A percentile compares a stretch with the other conserved stretches of the same genome.
Conservation (phyloP, 1,139 yeast genomes). For the Nematodospora anomalae region DNA sequence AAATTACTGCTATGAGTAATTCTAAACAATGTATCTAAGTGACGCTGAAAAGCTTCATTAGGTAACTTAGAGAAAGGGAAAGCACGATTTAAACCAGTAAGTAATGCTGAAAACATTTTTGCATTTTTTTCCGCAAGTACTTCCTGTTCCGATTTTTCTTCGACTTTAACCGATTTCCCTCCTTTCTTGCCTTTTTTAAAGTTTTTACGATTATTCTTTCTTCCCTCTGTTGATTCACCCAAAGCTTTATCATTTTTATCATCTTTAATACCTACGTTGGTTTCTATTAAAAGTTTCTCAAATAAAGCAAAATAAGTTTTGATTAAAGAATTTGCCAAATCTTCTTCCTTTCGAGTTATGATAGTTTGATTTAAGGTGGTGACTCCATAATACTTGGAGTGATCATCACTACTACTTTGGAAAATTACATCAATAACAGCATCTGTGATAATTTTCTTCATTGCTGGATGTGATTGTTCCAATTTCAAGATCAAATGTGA, state of each 20-base stretch:
- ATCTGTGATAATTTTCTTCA: constrained; percentile 80
- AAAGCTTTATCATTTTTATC: constrained; percentile 40
- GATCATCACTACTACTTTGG: constrained; percentile 76
- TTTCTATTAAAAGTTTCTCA: constrained; percentile 74
- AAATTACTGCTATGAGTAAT: constrained; percentile 94
- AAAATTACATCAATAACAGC: constrained; percentile 79
- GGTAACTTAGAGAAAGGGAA: constrained; percentile 88
- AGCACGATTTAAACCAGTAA: constrained; percentile 95
- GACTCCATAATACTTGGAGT: constrained; percentile 83
- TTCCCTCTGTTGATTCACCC: constrained; percentile 48
- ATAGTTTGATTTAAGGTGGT: constrained; percentile 92
- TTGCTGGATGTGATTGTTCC: constrained; percentile 93
- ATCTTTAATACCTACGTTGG: constrained; percentile 46
- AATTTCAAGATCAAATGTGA: constrained; percentile 78
- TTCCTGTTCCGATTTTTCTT: constrained; percentile 66
- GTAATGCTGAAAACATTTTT: constrained; percentile 82
- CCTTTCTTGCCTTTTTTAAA: constrained; percentile 66
- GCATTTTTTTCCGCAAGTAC: constrained; percentile 81
- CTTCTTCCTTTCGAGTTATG: constrained; percentile 71
- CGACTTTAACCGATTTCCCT: constrained; percentile 70
- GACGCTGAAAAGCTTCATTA: constrained; percentile 67
- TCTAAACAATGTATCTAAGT: constrained; percentile 79
- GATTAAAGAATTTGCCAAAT: constrained; percentile 76
- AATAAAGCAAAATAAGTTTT: constrained; percentile 85
- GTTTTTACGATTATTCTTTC: constrained; percentile 53